Evolutionary conservation across 306 rosid genomes (phyloP), one percentile per base, ranked within the genome.

Genomic region (Spatholobus suberectus): DNA sequence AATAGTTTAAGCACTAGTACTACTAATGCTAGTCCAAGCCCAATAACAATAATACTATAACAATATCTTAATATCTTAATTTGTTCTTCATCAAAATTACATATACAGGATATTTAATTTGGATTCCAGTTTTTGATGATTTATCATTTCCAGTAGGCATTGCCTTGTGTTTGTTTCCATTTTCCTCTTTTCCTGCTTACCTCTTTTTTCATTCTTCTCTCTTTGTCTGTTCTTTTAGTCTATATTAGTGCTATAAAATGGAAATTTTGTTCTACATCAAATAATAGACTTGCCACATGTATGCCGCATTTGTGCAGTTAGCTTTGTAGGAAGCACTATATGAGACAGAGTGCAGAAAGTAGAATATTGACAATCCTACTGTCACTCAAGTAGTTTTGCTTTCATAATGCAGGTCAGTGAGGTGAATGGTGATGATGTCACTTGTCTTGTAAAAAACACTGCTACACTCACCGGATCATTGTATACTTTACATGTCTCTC

Each of bases 401-500:
- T 70, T 70, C 55, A 46, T 46, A 18, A 66, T 67, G 89, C 88
- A 96, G 99, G 99, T 96, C 82, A 73, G 82, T 51, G 90, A 90
- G 87, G 87, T 92, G 88, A 68, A 91, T 75, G 97, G 94, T 15
- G 93, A 86, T 17, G 98, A 96, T 79, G 97, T 96, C 38, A 86
- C 91, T 77, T 94, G 99, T 87, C 83, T 86, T 0, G 46, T 92
- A 68, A 96, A 94, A 85, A 96, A 92, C 73, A 86, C 94, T 35
- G 99, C 99, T 73, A 96, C 97, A 18, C 88, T 96, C 85, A 78
- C 97, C 26, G 99, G 99, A 58, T 55, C 98, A 4, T 83, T 96
- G 88, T 96, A 92, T 87, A 96, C 99, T 78, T 61, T 96, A 81
- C 99, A 96, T 71, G 96, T 88, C 62, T 96, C 97, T 86, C 98